A percentile compares a stretch with the other conserved stretches of the same genome.
Evolutionary conservation across 805 yeast genomes (phyloP).

Genomic region (Candida koratica): DNA sequence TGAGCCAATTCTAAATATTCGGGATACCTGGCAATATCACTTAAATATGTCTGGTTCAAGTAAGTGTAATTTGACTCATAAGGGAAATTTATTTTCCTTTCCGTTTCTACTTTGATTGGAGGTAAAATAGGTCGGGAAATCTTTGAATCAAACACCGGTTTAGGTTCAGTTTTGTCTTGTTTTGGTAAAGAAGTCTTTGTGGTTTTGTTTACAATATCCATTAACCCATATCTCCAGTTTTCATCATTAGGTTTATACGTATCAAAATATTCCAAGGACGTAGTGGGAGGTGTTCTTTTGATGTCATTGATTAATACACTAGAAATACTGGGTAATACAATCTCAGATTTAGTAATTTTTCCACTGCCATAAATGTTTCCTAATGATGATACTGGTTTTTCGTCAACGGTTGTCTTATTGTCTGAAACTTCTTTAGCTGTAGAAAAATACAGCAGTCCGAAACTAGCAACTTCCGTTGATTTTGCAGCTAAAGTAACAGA

Average conservation of each 20-base stretch:
- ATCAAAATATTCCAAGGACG: conserved; percentile 41
- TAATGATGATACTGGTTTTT: background rate
- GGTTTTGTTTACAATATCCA: conserved; percentile 30
- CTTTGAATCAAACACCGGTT: conserved; percentile 38
- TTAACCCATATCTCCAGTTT: conserved; percentile 40
- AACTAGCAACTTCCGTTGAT: conserved; percentile 5
- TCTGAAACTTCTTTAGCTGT: conserved; percentile 16
- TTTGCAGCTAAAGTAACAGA: conserved; percentile 7
- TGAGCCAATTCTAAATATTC: conserved; percentile 47
- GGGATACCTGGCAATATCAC: conserved; percentile 47
- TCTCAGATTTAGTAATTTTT: conserved; percentile 7
- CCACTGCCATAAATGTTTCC: conserved; percentile 2
- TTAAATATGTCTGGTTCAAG: conserved; percentile 45
- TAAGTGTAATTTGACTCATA: conserved; percentile 51
- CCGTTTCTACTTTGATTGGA: conserved; percentile 19
- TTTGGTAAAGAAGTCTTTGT: conserved; percentile 20
- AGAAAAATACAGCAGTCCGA: conserved; percentile 26
- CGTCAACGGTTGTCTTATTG: background rate
- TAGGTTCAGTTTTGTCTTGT: conserved; percentile 13
- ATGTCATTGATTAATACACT: conserved; percentile 26
- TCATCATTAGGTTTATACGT: conserved; percentile 44
- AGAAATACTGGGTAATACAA: conserved; percentile 35
- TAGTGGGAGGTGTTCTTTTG: conserved; percentile 38
- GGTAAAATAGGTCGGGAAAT: conserved; percentile 23
- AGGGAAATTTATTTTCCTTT: conserved; percentile 46